These are phyloP conservation scores for Sporothrix protearum DNA, from an alignment of 2,329 filamentous ascomycete genomes.

Conservation along the genomic window DNA sequence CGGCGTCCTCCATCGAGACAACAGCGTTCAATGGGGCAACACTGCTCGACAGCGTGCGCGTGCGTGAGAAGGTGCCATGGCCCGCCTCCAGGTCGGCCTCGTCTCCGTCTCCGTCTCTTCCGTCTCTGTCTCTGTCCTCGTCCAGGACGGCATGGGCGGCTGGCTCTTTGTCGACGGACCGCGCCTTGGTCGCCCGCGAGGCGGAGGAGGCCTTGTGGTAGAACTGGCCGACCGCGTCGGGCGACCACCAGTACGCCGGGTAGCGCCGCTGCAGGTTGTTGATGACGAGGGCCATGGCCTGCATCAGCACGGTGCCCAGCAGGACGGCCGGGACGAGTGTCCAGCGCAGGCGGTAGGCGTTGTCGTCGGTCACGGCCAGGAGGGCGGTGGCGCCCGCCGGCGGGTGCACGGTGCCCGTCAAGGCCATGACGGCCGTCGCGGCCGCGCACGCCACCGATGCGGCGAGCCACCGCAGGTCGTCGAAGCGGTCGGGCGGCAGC, in stretches of 20 bases:
- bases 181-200: slow-evolving; percentile 17
- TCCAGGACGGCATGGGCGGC: neutral
- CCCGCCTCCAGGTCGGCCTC: slow-evolving; percentile 2
- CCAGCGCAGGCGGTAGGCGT: slow-evolving; percentile 61
- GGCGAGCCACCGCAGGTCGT: slow-evolving; percentile 59
- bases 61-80: slow-evolving; percentile 4
- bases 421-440: slow-evolving; percentile 61
- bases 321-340: slow-evolving; percentile 61
- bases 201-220: slow-evolving; percentile 22
- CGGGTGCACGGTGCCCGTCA: slow-evolving; percentile 70
- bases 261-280: slow-evolving; percentile 68
- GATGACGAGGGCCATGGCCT: slow-evolving; percentile 58
- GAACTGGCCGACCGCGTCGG: slow-evolving; percentile 36
- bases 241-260: slow-evolving; percentile 69
- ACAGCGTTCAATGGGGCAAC: neutral
- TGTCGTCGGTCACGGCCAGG: slow-evolving; percentile 59
- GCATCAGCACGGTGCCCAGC: slow-evolving; percentile 59
- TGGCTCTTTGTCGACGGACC: neutral
- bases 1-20: neutral
- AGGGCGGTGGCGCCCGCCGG: slow-evolving; percentile 72
- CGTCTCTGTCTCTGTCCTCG: too few relatives aligned
- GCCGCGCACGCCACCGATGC: slow-evolving; percentile 63
- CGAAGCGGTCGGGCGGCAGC: slow-evolving; percentile 37
- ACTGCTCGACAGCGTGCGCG: neutral
- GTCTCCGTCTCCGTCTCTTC: too few relatives aligned